Evolutionary conservation across 2,329 filamentous ascomycete genomes (phyloP).

Genomic region (Hypoxylon sp.): DNA sequence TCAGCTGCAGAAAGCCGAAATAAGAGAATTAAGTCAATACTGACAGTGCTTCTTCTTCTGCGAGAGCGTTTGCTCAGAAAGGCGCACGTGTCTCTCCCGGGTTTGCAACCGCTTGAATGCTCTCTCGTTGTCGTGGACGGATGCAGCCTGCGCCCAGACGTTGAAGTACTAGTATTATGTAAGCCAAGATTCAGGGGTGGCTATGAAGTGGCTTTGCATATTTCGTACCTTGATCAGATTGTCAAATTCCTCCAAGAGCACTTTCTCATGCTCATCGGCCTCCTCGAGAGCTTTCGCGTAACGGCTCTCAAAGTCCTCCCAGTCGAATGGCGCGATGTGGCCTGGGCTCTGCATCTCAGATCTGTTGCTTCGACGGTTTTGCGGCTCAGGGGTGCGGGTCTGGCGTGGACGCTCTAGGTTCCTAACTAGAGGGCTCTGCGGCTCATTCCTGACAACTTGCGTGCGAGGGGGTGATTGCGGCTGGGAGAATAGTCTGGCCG

Average conservation of each 20-base stretch:
- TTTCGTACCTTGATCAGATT: slow-evolving; percentile 71
- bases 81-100: slow-evolving; percentile 78
- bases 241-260: slow-evolving; percentile 75
- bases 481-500: slow-evolving; percentile 42
- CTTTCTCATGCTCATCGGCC: slow-evolving; percentile 71
- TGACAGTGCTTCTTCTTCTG: slow-evolving; percentile 85
- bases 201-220: slow-evolving; percentile 11
- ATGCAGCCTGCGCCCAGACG: slow-evolving; percentile 80
- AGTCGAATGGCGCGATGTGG: slow-evolving; percentile 73
- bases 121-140: slow-evolving; percentile 78
- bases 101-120: slow-evolving; percentile 87
- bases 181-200: slow-evolving; percentile 30
- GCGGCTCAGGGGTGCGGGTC: slow-evolving; percentile 52
- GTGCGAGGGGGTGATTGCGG: slow-evolving; percentile 39
- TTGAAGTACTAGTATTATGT: slow-evolving; percentile 73
- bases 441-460: slow-evolving; percentile 37
- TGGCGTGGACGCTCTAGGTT: slow-evolving; percentile 43
- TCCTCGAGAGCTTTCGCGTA: slow-evolving; percentile 75
- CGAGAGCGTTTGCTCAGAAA: slow-evolving; percentile 77
- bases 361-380: slow-evolving; percentile 53
- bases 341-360: slow-evolving; percentile 59
- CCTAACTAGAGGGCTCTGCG: slow-evolving; percentile 25
- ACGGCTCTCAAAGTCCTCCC: slow-evolving; percentile 78
- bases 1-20: slow-evolving; percentile 35
- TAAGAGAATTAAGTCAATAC: slow-evolving; percentile 51